These are phyloP conservation scores for Teunomyces funiuensis DNA, from an alignment of 805 yeast species.

Conservation along the genomic window DNA sequence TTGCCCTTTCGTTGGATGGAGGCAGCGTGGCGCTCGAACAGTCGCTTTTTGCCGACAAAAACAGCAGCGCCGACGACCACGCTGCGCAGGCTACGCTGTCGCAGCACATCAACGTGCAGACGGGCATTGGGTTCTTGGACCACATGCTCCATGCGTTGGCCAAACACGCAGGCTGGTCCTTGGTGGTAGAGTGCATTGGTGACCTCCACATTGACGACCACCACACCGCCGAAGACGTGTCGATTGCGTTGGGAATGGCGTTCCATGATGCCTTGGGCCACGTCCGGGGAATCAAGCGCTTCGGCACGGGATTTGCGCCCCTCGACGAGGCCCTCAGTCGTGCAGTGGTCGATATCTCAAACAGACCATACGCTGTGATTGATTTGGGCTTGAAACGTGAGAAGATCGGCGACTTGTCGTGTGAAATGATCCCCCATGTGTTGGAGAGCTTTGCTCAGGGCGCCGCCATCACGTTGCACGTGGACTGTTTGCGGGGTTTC, in stretches of 20 bases:
- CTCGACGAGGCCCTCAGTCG: slow-evolving; percentile 93
- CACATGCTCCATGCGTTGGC: slow-evolving; percentile 98
- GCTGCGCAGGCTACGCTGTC: slow-evolving; percentile 70
- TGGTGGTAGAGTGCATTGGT: slow-evolving; percentile 86
- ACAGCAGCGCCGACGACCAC: slow-evolving; percentile 42
- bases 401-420: slow-evolving; percentile 84
- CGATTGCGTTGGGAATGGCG: slow-evolving; percentile 86
- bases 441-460: slow-evolving; percentile 91
- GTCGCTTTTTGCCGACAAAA: slow-evolving; percentile 48
- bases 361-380: slow-evolving; percentile 87
- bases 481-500: slow-evolving; percentile 88
- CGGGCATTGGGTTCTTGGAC: slow-evolving; percentile 94
- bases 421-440: slow-evolving; percentile 99
- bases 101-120: slow-evolving; percentile 76
- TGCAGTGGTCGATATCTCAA: slow-evolving; percentile 94
- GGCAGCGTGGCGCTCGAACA: slow-evolving; percentile 67
- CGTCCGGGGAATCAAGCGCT: slow-evolving; percentile 86
- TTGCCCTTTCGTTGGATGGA: slow-evolving; percentile 81
- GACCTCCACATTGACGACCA: slow-evolving; percentile 97
- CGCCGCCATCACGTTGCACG: slow-evolving; percentile 88
- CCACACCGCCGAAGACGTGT: slow-evolving; percentile 95
- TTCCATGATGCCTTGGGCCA: slow-evolving; percentile 88
- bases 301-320: slow-evolving; percentile 93
- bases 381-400: slow-evolving; percentile 91
- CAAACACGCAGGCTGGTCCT: slow-evolving; percentile 95